Percentiles rank a stretch among this genome's conserved stretches.
These are phyloP conservation scores for Penicillium sumatraense DNA, from an alignment of 2,329 filamentous ascomycete species.

Conservation along the genomic window DNA sequence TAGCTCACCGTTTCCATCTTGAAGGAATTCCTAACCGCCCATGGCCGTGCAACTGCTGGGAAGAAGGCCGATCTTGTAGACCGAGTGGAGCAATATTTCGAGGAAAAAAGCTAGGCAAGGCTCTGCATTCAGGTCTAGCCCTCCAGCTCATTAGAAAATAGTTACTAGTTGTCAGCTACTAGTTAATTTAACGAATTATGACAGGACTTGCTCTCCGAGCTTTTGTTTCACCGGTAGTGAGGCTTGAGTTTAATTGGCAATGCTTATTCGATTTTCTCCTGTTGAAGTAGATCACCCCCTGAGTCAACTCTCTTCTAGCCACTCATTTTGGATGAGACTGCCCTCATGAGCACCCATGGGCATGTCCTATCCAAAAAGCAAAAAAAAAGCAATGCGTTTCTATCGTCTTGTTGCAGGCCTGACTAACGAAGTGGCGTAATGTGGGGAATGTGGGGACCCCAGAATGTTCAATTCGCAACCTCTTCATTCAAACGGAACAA, in stretches of 20 bases:
- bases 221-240: too few relatives aligned
- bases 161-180: too few relatives aligned
- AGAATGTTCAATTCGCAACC: constrained; percentile 1
- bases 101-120: constrained; percentile 40
- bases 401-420: not conserved
- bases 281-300: too few relatives aligned
- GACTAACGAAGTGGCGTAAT: not conserved
- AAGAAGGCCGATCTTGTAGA: constrained; percentile 59
- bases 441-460: constrained; percentile 11
- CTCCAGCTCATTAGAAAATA: not conserved
- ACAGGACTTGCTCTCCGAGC: not conserved
- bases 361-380: too few relatives aligned
- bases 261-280: too few relatives aligned
- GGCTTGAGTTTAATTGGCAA: too few relatives aligned
- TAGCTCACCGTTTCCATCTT: constrained; percentile 53
- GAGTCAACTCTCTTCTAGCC: too few relatives aligned
- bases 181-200: constrained; percentile 8
- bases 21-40: constrained; percentile 52
- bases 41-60: constrained; percentile 48
- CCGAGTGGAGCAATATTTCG: constrained; percentile 53
- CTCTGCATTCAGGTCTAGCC: not conserved
- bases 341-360: too few relatives aligned
- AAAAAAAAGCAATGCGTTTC: too few relatives aligned
- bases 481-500: not conserved
- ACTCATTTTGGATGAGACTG: too few relatives aligned